A percentile compares a stretch with the other conserved stretches of the same genome.
phyloP scores from a whole-genome alignment of 75 land plant species.

The Pseudotsuga menziesii region DNA sequence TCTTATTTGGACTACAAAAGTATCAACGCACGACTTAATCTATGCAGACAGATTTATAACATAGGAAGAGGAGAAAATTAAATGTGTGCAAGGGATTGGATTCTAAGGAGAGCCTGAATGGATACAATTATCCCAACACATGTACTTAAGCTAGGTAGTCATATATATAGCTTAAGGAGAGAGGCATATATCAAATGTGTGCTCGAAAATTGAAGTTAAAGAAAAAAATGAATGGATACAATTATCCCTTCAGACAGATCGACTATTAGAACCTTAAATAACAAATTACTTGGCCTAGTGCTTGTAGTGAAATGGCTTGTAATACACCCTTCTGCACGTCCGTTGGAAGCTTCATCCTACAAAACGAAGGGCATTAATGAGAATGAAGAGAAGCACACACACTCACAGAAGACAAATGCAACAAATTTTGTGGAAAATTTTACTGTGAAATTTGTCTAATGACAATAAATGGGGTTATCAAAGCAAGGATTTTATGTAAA shows the following conservation, averaged over 20 bases:
- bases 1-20: not conserved
- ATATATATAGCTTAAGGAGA: not conserved
- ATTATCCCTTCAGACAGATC: not conserved
- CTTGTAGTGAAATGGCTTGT: constrained; percentile 63
- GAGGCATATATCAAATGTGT: not conserved
- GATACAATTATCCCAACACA: not conserved
- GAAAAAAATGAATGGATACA: not conserved
- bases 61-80: too few species aligned
- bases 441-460: not conserved
- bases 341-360: constrained; percentile 57
- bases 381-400: not conserved
- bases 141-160: not conserved
- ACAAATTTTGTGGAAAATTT: not conserved
- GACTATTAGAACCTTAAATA: not conserved
- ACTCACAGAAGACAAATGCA: not conserved
- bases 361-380: not conserved
- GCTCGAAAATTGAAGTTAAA: not conserved
- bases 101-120: not conserved
- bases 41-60: too few species aligned
- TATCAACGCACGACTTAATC: not conserved
- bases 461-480: not conserved
- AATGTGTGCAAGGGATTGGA: not conserved
- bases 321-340: constrained; percentile 60
- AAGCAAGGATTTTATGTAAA: not conserved
- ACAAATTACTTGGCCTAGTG: constrained; percentile 67